Conservation (phyloP, 306 rosid species). For the Corylus avellana region DNA sequence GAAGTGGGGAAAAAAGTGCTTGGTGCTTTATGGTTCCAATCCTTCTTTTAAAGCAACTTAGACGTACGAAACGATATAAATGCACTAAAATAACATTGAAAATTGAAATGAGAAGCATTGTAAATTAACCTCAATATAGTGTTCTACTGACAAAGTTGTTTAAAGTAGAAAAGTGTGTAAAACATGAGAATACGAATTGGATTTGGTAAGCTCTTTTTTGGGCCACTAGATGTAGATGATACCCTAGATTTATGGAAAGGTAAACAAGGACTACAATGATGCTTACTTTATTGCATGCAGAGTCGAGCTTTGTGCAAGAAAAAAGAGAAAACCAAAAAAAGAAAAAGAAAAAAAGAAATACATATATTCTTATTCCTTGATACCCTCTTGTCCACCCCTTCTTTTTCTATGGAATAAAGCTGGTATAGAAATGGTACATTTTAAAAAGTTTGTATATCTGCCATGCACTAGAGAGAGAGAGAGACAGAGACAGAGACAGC, state of each 20-base stretch:
- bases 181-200: constrained; percentile 31
- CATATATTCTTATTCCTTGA: constrained; percentile 69
- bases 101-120: neutral
- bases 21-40: constrained; percentile 9
- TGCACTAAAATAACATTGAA: neutral
- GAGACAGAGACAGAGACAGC: neutral
- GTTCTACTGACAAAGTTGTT: constrained; percentile 6
- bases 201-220: constrained; percentile 32
- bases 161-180: constrained; percentile 22
- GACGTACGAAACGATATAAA: neutral
- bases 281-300: constrained; percentile 32
- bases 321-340: neutral
- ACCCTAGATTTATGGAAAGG: constrained; percentile 36
- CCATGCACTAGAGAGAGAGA: neutral
- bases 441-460: constrained; percentile 30
- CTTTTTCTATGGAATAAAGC: constrained; percentile 52
- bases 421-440: constrained; percentile 26
- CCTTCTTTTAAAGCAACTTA: constrained; percentile 12
- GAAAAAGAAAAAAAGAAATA: too few relatives aligned
- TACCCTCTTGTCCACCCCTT: constrained; percentile 41
- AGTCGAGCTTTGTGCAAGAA: constrained; percentile 43
- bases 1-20: constrained; percentile 6
- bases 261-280: constrained; percentile 38
- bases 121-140: constrained; percentile 10
- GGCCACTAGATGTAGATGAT: constrained; percentile 32